A percentile compares a stretch with the other conserved stretches of the same genome.
These are phyloP conservation scores for Lentinus tigrinus DNA, from an alignment of 768 basidiomycete genomes.

Conservation along the genomic window DNA sequence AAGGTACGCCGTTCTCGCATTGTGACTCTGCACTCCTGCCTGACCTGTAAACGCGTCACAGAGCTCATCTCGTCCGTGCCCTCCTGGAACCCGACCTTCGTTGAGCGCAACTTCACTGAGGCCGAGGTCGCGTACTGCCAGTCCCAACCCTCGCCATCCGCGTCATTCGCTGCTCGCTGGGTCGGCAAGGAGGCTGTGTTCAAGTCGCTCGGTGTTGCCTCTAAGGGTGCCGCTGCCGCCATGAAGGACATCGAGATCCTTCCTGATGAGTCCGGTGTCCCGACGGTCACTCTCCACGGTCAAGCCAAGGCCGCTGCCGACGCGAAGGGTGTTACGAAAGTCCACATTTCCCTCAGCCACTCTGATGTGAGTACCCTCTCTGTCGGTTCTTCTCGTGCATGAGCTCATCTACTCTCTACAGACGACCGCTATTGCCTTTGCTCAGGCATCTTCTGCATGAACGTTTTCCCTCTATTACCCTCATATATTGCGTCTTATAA, in stretches of 20 bases:
- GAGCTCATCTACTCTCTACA: constrained; percentile 28
- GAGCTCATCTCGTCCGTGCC: constrained; percentile 94
- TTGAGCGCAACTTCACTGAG: constrained; percentile 90
- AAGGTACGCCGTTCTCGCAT: constrained; percentile 53
- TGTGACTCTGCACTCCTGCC: constrained; percentile 8
- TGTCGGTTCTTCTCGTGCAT: neutral
- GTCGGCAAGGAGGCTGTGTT: constrained; percentile 96
- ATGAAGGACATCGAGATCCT: constrained; percentile 98
- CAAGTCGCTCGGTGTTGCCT: constrained; percentile 89
- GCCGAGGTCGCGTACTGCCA: constrained; percentile 85
- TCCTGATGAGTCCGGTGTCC: constrained; percentile 74
- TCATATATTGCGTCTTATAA: constrained; percentile 4
- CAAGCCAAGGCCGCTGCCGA: constrained; percentile 76
- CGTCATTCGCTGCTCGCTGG: constrained; percentile 97
- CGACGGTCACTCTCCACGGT: constrained; percentile 73
- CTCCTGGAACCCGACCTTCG: constrained; percentile 82
- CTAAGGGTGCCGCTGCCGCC: constrained; percentile 90
- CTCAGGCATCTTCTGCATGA: constrained; percentile 57
- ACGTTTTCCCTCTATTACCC: neutral
- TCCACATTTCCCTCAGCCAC: constrained; percentile 88
- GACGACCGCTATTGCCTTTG: constrained; percentile 87
- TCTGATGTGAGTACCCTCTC: constrained; percentile 67
- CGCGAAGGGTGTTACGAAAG: constrained; percentile 66
- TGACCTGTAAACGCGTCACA: constrained; percentile 26
- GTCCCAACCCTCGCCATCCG: constrained; percentile 78